Evolutionary conservation across 768 basidiomycete genomes (phyloP), one percentile per base, ranked within the genome.

Genomic region (Clitopilus hobsonii): DNA sequence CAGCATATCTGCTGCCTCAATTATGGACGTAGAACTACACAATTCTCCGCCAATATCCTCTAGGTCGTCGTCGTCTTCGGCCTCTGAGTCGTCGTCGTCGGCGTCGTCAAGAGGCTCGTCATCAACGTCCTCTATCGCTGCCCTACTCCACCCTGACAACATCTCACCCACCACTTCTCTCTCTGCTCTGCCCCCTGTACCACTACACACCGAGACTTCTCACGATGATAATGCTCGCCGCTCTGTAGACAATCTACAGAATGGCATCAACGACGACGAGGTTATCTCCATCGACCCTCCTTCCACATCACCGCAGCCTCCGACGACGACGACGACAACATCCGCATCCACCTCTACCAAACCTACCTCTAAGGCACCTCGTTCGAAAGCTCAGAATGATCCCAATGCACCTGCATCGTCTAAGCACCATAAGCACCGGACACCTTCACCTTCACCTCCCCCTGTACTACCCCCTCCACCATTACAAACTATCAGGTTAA

Each of bases 401-500:
- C 41, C 41, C n/a, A 45, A 45, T 45, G 41, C 6, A 2, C 30
- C 30, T 7, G 30, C 30, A 7, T 32, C 30, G 16, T 56, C 25
- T 38, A 54, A 13, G 49, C 54, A 50, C 53, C 61, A 25, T 58
- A 1, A 47, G 28, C 41, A 45, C 41, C 5, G 38, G 51, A 30
- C 56, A 23, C 52, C 32, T 52, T 27, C 58, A 52, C 56, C 62
- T 13, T 51, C 49, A n/a, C 49, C 64, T 10, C 73, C 67, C n/a
- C 82, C 76, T 6, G 84, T 86, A 0, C 85, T 86, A 8, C 80
- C 84, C 2, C 83, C 84, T 5, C 77, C 79, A 0, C 78, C 78
- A 0, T 68, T 84, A 16, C 72, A 77, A 52, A 91, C 89, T 1
- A 77, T 91, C 49, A 77, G 89, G 3, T 77, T 91, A 22, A 75